These are phyloP conservation scores for Aspergillus sp. DNA, from an alignment of 2,329 filamentous ascomycete genomes.

Conservation along the genomic window DNA sequence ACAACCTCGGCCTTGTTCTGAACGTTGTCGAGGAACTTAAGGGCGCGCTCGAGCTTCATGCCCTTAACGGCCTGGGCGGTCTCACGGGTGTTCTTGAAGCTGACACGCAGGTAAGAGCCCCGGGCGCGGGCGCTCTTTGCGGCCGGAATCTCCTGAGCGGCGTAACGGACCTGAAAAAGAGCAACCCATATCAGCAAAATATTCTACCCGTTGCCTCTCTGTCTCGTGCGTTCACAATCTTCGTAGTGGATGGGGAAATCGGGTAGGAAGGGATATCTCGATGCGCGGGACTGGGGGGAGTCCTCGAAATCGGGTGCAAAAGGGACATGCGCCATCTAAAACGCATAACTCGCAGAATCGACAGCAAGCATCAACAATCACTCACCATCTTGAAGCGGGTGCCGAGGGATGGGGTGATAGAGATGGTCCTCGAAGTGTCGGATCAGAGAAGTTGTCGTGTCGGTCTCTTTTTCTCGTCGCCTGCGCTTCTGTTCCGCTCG, in stretches of 20 bases:
- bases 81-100: conserved; percentile 99
- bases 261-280: too few relatives aligned
- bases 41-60: conserved; percentile 92
- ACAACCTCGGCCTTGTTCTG: conserved; percentile 94
- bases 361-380: conserved; percentile 6
- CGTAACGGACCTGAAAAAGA: conserved; percentile 76
- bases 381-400: conserved; percentile 42
- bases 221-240: too few relatives aligned
- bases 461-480: conserved; percentile 19
- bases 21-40: conserved; percentile 97
- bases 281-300: background rate
- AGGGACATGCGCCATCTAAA: background rate
- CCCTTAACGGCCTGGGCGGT: conserved; percentile 99
- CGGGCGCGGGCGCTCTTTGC: conserved; percentile 95
- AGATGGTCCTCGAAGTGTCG: conserved; percentile 36
- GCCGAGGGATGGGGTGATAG: conserved; percentile 25
- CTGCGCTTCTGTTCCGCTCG: conserved; percentile 20
- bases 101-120: conserved; percentile 97
- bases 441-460: conserved; percentile 29
- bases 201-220: too few relatives aligned
- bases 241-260: too few relatives aligned
- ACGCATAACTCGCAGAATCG: conserved; percentile 2
- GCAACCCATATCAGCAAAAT: conserved; percentile 23
- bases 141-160: conserved; percentile 75
- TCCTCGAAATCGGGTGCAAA: background rate